phyloP scores from a whole-genome alignment of 495 filamentous ascomycete genomes.

The Xylaria acuta region DNA sequence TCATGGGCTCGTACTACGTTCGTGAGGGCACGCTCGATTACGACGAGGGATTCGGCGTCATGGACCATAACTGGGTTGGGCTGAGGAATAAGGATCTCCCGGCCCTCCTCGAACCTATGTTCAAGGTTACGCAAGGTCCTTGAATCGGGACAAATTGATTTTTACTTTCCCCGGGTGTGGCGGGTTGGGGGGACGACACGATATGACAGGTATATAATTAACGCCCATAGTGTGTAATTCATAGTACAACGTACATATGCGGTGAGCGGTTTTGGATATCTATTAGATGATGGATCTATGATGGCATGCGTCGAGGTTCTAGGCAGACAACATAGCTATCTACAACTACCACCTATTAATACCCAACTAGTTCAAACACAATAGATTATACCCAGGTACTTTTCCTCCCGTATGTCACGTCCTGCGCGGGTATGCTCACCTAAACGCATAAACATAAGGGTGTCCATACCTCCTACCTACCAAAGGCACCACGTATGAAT shows the following conservation, averaged over 20 bases:
- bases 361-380: neutral
- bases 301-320: neutral
- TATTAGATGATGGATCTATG: neutral
- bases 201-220: neutral
- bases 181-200: neutral
- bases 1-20: slow-evolving; percentile 59
- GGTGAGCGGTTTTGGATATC: neutral
- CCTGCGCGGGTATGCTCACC: neutral
- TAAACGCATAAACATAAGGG: neutral
- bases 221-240: neutral
- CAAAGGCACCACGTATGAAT: neutral
- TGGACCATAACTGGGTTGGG: slow-evolving; percentile 51
- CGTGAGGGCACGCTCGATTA: slow-evolving; percentile 48
- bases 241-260: neutral
- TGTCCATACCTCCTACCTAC: neutral
- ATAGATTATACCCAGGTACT: neutral
- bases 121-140: slow-evolving; percentile 51
- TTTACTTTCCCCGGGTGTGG: neutral
- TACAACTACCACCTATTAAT: neutral
- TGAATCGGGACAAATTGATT: slow-evolving; percentile 25
- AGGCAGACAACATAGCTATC: neutral
- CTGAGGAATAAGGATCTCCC: slow-evolving; percentile 52
- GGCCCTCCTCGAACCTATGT: slow-evolving; percentile 47
- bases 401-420: neutral
- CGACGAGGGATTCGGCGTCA: slow-evolving; percentile 54